Evolutionary conservation across 2,329 filamentous ascomycete genomes (phyloP), one percentile per base, ranked within the genome.

Genomic region (Alternaria burnsii): DNA sequence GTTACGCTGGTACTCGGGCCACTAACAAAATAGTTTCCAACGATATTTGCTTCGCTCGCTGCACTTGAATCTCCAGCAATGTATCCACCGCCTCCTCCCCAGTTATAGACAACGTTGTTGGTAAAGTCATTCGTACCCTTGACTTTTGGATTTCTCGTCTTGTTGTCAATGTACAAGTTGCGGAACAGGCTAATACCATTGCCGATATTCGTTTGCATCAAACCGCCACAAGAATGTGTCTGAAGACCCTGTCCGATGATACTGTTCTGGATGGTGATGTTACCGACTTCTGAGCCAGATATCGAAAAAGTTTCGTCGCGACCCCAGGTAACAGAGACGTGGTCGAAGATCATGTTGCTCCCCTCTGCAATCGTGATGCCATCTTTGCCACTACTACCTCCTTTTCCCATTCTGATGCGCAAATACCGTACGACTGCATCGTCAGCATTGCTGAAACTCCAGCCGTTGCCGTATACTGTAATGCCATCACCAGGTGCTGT

Each of bases 1-100:
- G 82, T 78, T 3, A 81, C 80, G 26, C 73, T 80, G 3, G 84
- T 86, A 46, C 77, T 81, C 0, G 84, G 85, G 0, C 85, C 85
- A 2, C 81, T 82, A 60, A 87, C 84, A 72, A 86, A 87, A 71
- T 87, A 86, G 72, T 87, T 87, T 60, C 83, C 83, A 53, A 86
- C 77, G 56, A 87, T 83, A 61, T 87, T 85, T 5, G 80, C 83
- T 50, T 82, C 79, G 53, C 81, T 85, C 26, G 78, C 67, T 5
- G 80, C 83, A 0, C 68, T 74, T 34, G 82, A 83, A 61, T 85
- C 84, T 3, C 84, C 84, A 0, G 84, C 84, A 52, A 86, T 87
- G 54, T 87, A 87, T 4, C 81, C 85, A 5, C 83, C 84, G 0
- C 84, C 83, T 1, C 79, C 78, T 10, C 84, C 84, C 80, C 84